These are phyloP conservation scores for Colletotrichum paranaense DNA, from an alignment of 2,329 filamentous ascomycete genomes.

Conservation along the genomic window DNA sequence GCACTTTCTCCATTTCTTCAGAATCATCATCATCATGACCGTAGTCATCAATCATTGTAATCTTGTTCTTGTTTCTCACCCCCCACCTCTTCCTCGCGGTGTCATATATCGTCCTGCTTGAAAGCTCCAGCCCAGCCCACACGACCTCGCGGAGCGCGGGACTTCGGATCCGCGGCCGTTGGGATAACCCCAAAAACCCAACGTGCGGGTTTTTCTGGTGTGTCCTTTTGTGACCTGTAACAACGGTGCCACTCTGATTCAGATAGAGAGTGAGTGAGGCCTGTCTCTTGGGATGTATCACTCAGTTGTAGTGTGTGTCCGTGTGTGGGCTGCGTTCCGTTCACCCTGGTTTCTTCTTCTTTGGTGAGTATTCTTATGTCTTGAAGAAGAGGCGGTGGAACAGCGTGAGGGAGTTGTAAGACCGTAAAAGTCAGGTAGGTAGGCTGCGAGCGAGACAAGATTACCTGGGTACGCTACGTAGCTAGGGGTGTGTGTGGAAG, in stretches of 20 bases:
- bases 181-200: not conserved
- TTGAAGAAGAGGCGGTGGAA: not conserved
- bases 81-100: not conserved
- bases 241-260: not conserved
- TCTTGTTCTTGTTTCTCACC: not conserved
- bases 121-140: not conserved
- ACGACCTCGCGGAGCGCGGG: not conserved
- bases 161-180: slow-evolving; percentile 26
- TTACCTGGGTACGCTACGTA: not conserved
- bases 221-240: not conserved
- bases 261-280: not conserved
- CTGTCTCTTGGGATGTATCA: not conserved
- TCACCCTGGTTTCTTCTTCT: not conserved
- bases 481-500: not conserved
- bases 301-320: not conserved
- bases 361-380: not conserved
- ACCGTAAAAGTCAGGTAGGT: not conserved
- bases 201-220: slow-evolving; percentile 1
- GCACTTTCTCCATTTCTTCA: not conserved
- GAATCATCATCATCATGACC: not conserved
- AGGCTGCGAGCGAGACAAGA: not conserved
- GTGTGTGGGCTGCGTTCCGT: not conserved
- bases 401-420: not conserved
- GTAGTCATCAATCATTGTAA: not conserved
- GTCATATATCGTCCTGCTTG: not conserved